Percentiles rank a stretch among this genome's conserved stretches.
Evolutionary conservation across 75 land plant genomes (phyloP).

Genomic region (Pseudotsuga menziesii): DNA sequence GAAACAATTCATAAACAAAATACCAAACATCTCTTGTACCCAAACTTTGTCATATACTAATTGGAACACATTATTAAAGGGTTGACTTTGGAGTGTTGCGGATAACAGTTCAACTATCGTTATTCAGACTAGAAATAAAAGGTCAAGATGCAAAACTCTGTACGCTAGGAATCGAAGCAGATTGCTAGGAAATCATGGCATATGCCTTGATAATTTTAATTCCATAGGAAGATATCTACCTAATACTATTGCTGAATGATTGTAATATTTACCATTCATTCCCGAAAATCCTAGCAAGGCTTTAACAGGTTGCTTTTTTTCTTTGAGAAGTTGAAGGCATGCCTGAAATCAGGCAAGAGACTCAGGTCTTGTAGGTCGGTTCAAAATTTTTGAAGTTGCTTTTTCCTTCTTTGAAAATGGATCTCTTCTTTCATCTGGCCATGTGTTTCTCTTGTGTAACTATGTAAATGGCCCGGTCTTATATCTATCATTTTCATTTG

Average conservation of each 20-base stretch:
- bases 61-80: not conserved
- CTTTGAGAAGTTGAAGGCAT: not conserved
- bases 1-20: not conserved
- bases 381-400: not conserved
- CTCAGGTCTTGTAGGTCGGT: not conserved
- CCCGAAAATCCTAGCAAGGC: not conserved
- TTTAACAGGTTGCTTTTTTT: not conserved
- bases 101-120: not conserved
- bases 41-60: not conserved
- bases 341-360: not conserved
- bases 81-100: not conserved
- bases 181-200: not conserved
- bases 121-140: not conserved
- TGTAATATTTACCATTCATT: not conserved
- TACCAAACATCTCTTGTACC: not conserved
- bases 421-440: not conserved
- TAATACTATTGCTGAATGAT: not conserved
- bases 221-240: not conserved
- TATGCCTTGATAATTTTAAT: not conserved
- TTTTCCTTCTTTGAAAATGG: not conserved
- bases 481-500: constrained; percentile 3
- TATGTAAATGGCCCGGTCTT: not conserved
- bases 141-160: not conserved
- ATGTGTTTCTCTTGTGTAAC: not conserved
- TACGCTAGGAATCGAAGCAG: constrained; percentile 3